Evolutionary conservation across 176 grass and related monocot species (phyloP), one percentile per base, ranked within the genome.

Genomic region (Paspalum notatum): DNA sequence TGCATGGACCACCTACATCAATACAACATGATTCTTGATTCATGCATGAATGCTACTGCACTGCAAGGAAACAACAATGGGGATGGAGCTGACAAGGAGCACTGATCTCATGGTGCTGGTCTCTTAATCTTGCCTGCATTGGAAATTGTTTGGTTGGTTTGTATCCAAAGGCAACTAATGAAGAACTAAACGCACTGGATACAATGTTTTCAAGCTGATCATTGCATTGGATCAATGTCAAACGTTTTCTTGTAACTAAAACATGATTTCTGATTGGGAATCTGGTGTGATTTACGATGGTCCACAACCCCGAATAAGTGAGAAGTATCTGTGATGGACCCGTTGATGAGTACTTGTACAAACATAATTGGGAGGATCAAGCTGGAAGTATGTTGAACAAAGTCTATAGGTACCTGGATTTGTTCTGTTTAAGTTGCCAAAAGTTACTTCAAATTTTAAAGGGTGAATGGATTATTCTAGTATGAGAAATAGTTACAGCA

Each of bases 51-150:
- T 79, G 17, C 51, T 48, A 48, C 48, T 76, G 18, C 68, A 68
- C 50, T 56, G 71, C 81, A 67, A 67, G 60, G 25, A 39, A 56
- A 67, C 60, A 66, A 57, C 61, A 57, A 66, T 47, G 60, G 27
- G 58, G 24, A 47, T 73, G 40, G 46, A 74, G 76, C 45, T 80
- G 68, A 75, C 65, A 85, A 56, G n/a, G 49, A 74, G 72, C 72
- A 77, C 82, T 85, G 40, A 58, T 55, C 64, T 85, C 54, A 65
- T 85, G 82, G 77, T 58, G 15, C 50, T 42, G 72, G 82, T 89
- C 72, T 72, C 65, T 81, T 39, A 25, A n/a, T 9, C 61, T 46
- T 85, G 25, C 25, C 6, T 73, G 74, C 82, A 40, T 85, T 71
- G 26, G 72, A 26, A 81, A 71, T 66, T 65, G 54, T 7, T 42